Evolutionary conservation across 1,284 basidiomycete genomes (phyloP).

Genomic region (Fistulinella cinereoalba): DNA sequence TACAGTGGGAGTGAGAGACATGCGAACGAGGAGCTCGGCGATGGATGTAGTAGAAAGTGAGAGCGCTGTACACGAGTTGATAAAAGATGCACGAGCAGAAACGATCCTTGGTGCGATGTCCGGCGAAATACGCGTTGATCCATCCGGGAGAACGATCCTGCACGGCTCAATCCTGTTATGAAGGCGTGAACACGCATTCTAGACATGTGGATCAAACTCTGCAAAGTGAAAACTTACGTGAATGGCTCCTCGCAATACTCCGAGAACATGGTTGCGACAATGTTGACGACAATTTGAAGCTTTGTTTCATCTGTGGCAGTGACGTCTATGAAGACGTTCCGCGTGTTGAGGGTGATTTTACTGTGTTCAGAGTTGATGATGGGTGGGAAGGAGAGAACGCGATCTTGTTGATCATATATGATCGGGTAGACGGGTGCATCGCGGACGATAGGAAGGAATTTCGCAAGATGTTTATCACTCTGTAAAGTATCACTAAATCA

Average conservation of each 20-base stretch:
- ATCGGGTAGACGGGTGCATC: constrained; percentile 97
- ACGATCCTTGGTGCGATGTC: constrained; percentile 74
- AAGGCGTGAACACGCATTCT: background rate
- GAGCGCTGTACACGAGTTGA: constrained; percentile 95
- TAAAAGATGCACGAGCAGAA: constrained; percentile 82
- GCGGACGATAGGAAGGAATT: constrained; percentile 90
- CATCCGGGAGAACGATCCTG: constrained; percentile 77
- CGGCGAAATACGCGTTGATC: constrained; percentile 75
- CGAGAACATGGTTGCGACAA: constrained; percentile 95
- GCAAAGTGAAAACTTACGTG: constrained; percentile 55
- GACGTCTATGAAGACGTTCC: constrained; percentile 95
- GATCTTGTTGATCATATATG: constrained; percentile 89
- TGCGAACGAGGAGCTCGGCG: constrained; percentile 66
- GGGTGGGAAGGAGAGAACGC: constrained; percentile 94
- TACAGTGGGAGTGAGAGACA: constrained; percentile 60
- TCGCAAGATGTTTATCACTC: constrained; percentile 89
- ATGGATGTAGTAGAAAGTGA: constrained; percentile 62
- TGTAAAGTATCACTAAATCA: constrained; percentile 31
- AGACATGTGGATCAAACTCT: background rate
- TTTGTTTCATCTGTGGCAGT: constrained; percentile 99
- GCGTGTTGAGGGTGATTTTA: constrained; percentile 94
- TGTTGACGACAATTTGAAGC: constrained; percentile 92
- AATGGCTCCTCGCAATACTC: constrained; percentile 93
- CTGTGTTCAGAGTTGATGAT: constrained; percentile 98
- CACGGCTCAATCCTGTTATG: constrained; percentile 82